phyloP scores from a whole-genome alignment of 2,329 filamentous ascomycete genomes.

The Cercospora zeina region DNA sequence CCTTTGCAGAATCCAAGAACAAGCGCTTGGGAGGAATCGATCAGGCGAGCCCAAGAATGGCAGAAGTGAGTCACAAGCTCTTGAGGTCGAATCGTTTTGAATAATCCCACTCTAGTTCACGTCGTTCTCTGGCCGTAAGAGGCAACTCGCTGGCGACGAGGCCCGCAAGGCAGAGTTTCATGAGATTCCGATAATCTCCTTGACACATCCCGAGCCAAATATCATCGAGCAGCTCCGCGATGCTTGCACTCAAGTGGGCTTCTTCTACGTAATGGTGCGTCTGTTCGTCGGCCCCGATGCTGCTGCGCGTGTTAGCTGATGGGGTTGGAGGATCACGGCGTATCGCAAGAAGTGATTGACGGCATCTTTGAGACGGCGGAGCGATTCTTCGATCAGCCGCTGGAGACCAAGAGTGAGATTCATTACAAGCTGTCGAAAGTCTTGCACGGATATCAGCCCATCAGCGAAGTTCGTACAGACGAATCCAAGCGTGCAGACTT shows the following conservation, averaged over 20 bases:
- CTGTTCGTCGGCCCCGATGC: background rate
- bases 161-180: conserved; percentile 31
- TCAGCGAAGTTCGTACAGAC: conserved; percentile 72
- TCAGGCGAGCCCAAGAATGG: background rate
- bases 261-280: conserved; percentile 32
- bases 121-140: conserved; percentile 29
- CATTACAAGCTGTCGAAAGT: conserved; percentile 66
- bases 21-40: background rate
- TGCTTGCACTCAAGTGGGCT: conserved; percentile 31
- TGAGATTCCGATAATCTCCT: conserved; percentile 31
- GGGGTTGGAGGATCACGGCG: conserved; percentile 70
- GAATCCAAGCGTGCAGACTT: conserved; percentile 58
- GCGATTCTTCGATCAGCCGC: conserved; percentile 39
- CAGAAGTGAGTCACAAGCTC: conserved; percentile 2
- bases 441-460: conserved; percentile 63
- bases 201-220: conserved; percentile 22
- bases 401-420: conserved; percentile 54
- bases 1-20: background rate
- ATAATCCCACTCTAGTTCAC: conserved; percentile 20
- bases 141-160: conserved; percentile 26
- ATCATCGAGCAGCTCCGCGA: conserved; percentile 28
- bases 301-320: background rate
- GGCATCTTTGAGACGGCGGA: conserved; percentile 27
- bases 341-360: conserved; percentile 50
- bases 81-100: background rate